Percentiles rank a stretch among this genome's conserved stretches.
These are phyloP conservation scores for Saksenaea oblongispora DNA, from an alignment of 371 early-diverging fungal species.

Conservation along the genomic window DNA sequence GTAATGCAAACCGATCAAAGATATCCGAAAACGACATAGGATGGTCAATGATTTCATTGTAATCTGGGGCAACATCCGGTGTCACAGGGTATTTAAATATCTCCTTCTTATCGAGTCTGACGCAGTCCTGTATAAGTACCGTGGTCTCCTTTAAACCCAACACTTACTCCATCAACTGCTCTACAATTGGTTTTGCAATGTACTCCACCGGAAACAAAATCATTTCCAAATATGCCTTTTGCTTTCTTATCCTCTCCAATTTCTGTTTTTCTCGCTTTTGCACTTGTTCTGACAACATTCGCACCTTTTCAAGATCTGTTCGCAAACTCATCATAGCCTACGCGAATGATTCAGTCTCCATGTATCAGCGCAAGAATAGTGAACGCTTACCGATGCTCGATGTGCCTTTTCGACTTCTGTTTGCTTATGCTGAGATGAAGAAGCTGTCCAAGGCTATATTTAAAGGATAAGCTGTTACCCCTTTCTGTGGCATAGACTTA, in stretches of 20 bases:
- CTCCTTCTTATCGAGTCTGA: conserved; percentile 47
- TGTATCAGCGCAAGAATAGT: neutral
- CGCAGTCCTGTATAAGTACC: neutral
- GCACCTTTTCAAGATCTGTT: conserved; percentile 85
- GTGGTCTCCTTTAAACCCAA: neutral
- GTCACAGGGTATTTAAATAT: conserved; percentile 71
- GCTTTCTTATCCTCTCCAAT: conserved; percentile 59
- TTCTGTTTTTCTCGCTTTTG: conserved; percentile 88
- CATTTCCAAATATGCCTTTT: conserved; percentile 68
- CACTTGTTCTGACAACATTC: conserved; percentile 84
- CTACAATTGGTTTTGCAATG: conserved; percentile 61
- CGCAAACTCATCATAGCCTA: conserved; percentile 63
- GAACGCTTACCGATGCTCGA: conserved; percentile 50
- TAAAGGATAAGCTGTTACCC: neutral
- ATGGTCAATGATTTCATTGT: conserved; percentile 65
- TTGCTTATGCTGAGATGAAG: conserved; percentile 77
- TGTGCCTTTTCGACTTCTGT: conserved; percentile 77
- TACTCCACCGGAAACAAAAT: conserved; percentile 75
- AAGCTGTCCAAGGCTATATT: conserved; percentile 89
- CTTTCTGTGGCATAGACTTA: conserved; percentile 18
- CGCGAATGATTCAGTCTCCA: neutral
- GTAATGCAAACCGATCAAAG: conserved; percentile 36
- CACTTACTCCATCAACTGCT: conserved; percentile 67
- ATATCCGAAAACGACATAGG: conserved; percentile 66
- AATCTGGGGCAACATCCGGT: conserved; percentile 80